These are phyloP conservation scores for Dendrobium huoshanense DNA, from an alignment of 106 monocot species.

Conservation along the genomic window DNA sequence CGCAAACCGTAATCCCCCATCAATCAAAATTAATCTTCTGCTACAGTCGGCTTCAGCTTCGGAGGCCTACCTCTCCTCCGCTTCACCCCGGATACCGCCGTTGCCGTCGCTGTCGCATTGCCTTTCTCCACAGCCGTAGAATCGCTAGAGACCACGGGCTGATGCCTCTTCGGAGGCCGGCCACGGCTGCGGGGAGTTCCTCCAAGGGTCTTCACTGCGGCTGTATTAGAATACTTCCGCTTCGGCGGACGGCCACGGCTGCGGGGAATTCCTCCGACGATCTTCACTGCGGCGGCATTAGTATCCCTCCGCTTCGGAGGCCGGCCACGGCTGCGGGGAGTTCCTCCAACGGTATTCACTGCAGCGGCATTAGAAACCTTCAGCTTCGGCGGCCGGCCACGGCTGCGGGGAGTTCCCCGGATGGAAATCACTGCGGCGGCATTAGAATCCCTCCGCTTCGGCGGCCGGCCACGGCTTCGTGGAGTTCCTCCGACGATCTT, in stretches of 20 bases:
- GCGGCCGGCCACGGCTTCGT: constrained; percentile 35
- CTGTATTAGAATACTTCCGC: constrained; percentile 37
- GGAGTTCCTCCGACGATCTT: constrained; percentile 31
- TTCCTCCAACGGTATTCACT: constrained; percentile 24
- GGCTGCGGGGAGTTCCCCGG: constrained; percentile 15
- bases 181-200: constrained; percentile 42
- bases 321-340: constrained; percentile 32
- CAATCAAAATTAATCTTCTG: background rate
- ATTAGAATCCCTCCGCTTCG: constrained; percentile 45
- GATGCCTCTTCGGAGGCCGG: constrained; percentile 40
- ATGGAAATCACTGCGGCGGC: background rate
- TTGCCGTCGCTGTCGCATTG: background rate
- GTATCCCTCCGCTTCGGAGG: constrained; percentile 59
- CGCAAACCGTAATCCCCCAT: background rate
- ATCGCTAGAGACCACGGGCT: background rate
- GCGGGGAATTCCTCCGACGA: constrained; percentile 11
- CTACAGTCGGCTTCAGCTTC: background rate
- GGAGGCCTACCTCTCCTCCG: constrained; percentile 20
- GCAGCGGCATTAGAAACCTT: constrained; percentile 37
- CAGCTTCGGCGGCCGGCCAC: constrained; percentile 58
- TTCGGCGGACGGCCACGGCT: constrained; percentile 59
- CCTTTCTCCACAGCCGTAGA: background rate
- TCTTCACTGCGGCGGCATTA: too few relatives aligned
- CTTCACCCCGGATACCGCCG: constrained; percentile 12
- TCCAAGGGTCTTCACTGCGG: constrained; percentile 21